A percentile compares a stretch with the other conserved stretches of the same genome.
Evolutionary conservation across 495 filamentous ascomycete species (phyloP).

Genomic region (Tuber magnatum): DNA sequence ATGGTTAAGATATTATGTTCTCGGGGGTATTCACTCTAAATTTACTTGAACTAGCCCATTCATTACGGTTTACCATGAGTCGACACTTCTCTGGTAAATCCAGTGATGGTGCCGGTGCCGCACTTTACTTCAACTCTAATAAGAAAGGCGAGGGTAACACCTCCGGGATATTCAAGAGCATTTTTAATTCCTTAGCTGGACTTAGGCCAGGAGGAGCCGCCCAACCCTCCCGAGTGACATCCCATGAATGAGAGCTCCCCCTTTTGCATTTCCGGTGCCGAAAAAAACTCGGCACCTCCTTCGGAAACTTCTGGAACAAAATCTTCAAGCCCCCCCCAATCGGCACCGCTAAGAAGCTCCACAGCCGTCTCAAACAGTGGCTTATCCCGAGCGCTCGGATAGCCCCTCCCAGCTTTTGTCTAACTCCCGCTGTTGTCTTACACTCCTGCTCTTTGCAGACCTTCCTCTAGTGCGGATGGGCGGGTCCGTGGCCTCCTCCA

Average conservation of each 20-base stretch:
- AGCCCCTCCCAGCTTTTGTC: no score
- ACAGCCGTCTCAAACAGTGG: conserved; percentile 50
- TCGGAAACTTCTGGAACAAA: conserved; percentile 48
- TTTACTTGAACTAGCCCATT: no score
- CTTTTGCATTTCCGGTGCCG: background rate
- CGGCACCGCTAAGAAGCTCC: conserved; percentile 48
- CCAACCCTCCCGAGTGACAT: background rate
- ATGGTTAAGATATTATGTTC: no score
- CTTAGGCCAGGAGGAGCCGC: background rate
- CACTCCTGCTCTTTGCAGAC: no score
- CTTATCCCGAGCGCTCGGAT: conserved; percentile 47
- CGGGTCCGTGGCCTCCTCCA: no score
- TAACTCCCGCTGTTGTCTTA: no score
- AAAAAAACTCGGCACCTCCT: background rate
- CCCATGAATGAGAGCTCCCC: background rate
- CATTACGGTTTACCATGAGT: no score
- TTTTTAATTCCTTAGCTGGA: background rate
- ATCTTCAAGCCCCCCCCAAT: conserved; percentile 51
- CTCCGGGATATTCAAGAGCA: background rate
- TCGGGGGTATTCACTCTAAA: no score
- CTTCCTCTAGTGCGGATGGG: no score
- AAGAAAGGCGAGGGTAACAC: background rate
- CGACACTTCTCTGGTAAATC: no score
- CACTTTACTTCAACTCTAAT: background rate
- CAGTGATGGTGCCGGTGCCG: no score